These are phyloP conservation scores for Dryas integrifolia DNA, from an alignment of 331 rosid species.

Conservation along the genomic window DNA sequence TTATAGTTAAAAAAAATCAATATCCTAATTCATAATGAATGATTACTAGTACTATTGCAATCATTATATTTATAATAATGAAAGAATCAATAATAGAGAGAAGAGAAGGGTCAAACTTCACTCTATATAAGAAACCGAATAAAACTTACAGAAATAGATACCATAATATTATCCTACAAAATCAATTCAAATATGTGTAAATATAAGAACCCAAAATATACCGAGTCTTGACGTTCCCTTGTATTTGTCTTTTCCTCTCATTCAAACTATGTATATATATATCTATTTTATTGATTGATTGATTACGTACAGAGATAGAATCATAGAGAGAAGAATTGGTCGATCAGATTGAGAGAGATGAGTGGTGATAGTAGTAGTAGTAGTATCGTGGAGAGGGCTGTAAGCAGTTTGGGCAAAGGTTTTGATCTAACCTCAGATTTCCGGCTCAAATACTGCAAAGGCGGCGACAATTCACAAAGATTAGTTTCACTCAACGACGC, in stretches of 20 bases:
- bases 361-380: not conserved
- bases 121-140: too few relatives aligned
- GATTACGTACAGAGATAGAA: not conserved
- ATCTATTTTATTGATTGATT: too few relatives aligned
- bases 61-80: too few relatives aligned
- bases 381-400: conserved; percentile 46
- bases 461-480: conserved; percentile 31
- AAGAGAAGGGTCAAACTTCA: not conserved
- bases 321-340: not conserved
- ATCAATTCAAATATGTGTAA: not conserved
- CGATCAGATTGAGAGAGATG: conserved; percentile 4
- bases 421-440: conserved; percentile 91
- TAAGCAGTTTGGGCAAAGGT: conserved; percentile 75
- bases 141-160: not conserved
- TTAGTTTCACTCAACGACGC: conserved; percentile 52
- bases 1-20: too few relatives aligned
- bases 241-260: not conserved
- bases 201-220: not conserved
- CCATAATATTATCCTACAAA: too few relatives aligned
- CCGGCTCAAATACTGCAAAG: conserved; percentile 76
- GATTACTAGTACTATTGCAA: too few relatives aligned
- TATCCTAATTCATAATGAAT: too few relatives aligned
- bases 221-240: conserved; percentile 2
- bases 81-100: too few relatives aligned
- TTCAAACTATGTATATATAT: too few relatives aligned